Evolutionary conservation across 768 basidiomycete species (phyloP).

Genomic region (Pisolithus orientalis): DNA sequence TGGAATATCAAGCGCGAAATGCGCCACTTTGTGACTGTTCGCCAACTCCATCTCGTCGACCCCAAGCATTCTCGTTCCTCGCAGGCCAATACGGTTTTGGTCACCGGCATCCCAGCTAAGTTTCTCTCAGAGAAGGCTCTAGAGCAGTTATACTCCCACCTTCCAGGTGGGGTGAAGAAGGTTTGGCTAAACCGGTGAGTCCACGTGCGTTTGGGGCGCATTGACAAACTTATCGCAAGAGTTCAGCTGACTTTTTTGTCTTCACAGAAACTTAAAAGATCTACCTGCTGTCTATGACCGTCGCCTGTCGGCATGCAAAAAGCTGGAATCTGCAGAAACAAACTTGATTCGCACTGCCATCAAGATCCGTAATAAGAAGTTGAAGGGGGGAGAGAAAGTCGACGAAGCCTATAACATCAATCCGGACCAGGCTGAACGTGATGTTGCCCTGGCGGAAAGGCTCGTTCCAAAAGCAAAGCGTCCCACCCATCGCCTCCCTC

Average conservation of each 20-base stretch:
- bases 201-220: not conserved
- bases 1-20: conserved; percentile 80
- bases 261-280: conserved; percentile 68
- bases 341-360: conserved; percentile 66
- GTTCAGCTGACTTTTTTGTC: not conserved
- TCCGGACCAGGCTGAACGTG: conserved; percentile 24
- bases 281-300: conserved; percentile 80
- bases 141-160: conserved; percentile 60
- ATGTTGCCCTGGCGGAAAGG: conserved; percentile 34
- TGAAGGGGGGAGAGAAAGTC: conserved; percentile 36
- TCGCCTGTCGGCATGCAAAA: conserved; percentile 62
- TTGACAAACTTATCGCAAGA: not conserved
- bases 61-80: conserved; percentile 67
- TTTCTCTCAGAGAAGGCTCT: conserved; percentile 71
- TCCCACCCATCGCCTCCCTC: conserved; percentile 69
- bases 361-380: conserved; percentile 56
- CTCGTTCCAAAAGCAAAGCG: conserved; percentile 68
- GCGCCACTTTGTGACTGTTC: conserved; percentile 67
- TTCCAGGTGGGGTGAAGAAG: conserved; percentile 86
- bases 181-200: conserved; percentile 87
- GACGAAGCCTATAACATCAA: conserved; percentile 18
- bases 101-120: conserved; percentile 80
- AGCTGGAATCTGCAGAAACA: conserved; percentile 86
- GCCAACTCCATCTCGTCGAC: conserved; percentile 79
- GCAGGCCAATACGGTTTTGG: conserved; percentile 85